A percentile compares a stretch with the other conserved stretches of the same genome.
Conservation (phyloP, 257 asterid species). For the Handroanthus guayacan region DNA sequence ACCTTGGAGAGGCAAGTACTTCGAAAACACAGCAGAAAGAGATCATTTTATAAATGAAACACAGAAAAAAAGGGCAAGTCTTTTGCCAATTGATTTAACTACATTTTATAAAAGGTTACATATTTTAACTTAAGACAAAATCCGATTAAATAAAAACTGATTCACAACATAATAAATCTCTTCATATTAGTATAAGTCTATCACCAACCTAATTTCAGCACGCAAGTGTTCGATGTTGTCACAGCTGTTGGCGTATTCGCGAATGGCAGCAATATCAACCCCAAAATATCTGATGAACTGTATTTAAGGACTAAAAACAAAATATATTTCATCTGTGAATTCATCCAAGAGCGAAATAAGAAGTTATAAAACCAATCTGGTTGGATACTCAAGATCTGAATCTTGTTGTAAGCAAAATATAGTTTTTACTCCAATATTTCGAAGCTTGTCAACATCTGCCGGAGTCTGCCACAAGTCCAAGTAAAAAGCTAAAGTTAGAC, state of each 20-base stretch:
- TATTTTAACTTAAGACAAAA: no score
- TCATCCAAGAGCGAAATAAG: slow-evolving; percentile 12
- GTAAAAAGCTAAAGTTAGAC: slow-evolving; percentile 23
- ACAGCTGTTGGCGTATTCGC: slow-evolving; percentile 69
- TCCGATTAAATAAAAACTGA: no score
- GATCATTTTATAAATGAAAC: neutral
- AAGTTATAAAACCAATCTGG: slow-evolving; percentile 29
- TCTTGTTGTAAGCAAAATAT: slow-evolving; percentile 89
- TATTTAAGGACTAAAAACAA: slow-evolving; percentile 58
- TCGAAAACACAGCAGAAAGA: neutral
- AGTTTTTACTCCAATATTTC: slow-evolving; percentile 86
- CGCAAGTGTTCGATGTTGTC: slow-evolving; percentile 86
- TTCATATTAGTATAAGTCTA: neutral
- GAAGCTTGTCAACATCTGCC: slow-evolving; percentile 95
- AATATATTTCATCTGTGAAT: neutral
- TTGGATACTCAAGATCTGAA: slow-evolving; percentile 97
- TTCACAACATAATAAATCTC: neutral
- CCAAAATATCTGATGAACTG: slow-evolving; percentile 73
- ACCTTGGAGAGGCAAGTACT: neutral
- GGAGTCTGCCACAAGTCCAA: slow-evolving; percentile 67
- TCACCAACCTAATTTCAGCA: slow-evolving; percentile 84
- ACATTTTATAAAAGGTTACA: no score
- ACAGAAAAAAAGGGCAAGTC: neutral
- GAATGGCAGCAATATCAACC: slow-evolving; percentile 81
- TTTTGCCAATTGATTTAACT: neutral